phyloP scores from a whole-genome alignment of 495 filamentous ascomycete species.

The Podospora anserina region DNA sequence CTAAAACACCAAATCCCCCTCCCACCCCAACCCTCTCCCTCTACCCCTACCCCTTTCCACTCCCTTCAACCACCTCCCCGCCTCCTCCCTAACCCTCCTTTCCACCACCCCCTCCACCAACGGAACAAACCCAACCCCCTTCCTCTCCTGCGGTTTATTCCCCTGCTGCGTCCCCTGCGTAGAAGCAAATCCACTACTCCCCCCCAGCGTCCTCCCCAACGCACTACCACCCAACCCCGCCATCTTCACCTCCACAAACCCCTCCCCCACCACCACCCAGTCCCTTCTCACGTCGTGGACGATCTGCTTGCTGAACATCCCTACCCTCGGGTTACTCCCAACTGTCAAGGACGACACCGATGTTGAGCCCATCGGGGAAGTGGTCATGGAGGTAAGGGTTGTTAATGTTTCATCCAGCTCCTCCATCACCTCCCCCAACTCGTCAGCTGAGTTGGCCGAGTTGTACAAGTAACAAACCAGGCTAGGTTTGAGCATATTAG shows the following conservation, averaged over 20 bases:
- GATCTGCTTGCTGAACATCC: not conserved
- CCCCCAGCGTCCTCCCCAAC: not conserved
- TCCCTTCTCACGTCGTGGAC: not conserved
- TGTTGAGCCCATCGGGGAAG: too few species aligned
- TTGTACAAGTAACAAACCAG: constrained; percentile 16
- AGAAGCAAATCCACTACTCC: not conserved
- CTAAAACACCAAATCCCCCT: not conserved
- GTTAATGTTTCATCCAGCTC: not conserved
- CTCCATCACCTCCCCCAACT: not conserved
- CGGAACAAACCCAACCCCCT: not conserved
- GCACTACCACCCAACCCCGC: not conserved
- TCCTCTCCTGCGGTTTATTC: not conserved
- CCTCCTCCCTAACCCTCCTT: not conserved
- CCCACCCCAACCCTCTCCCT: not conserved
- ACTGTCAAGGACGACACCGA: not conserved
- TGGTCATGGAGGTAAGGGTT: not conserved
- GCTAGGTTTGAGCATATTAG: constrained; percentile 24
- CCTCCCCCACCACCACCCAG: not conserved
- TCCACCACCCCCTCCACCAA: not conserved
- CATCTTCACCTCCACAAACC: not conserved
- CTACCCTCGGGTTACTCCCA: not conserved
- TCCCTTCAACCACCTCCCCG: not conserved
- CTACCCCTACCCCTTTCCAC: not conserved
- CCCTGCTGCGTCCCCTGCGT: not conserved
- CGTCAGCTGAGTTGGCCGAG: not conserved